phyloP scores from a whole-genome alignment of 768 basidiomycete species.

The Lactarius hengduanensis region DNA sequence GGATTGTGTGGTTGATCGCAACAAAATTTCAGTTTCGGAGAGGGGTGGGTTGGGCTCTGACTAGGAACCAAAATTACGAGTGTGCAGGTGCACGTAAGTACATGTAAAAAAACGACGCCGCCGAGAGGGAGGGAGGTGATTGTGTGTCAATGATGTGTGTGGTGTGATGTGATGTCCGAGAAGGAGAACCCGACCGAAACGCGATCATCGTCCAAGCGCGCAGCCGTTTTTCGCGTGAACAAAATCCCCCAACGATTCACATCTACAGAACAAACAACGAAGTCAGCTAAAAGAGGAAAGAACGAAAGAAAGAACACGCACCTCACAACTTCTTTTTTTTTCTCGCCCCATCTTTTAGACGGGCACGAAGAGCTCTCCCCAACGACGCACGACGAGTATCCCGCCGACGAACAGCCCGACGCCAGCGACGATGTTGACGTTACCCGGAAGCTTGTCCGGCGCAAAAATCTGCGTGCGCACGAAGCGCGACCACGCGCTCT shows the following conservation, averaged over 20 bases:
- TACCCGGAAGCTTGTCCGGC: constrained; percentile 73
- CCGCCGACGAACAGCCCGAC: constrained; percentile 67
- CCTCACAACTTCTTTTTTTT: background rate
- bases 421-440: constrained; percentile 66
- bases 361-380: constrained; percentile 76
- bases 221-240: background rate
- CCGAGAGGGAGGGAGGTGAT: background rate
- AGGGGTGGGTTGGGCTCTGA: background rate
- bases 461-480: constrained; percentile 63
- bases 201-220: background rate
- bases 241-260: background rate
- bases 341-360: constrained; percentile 39
- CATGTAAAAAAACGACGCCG: background rate
- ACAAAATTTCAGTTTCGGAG: background rate
- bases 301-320: background rate
- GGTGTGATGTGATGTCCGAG: background rate
- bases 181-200: background rate
- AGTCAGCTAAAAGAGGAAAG: too few relatives aligned
- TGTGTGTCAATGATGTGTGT: background rate
- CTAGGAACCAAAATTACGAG: background rate
- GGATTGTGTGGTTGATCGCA: background rate
- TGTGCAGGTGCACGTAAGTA: background rate
- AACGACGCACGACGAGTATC: constrained; percentile 67
- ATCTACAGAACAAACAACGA: background rate
- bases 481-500: constrained; percentile 56